These are phyloP conservation scores for Darksidea phi DNA, from an alignment of 495 filamentous ascomycete genomes.

Conservation along the genomic window DNA sequence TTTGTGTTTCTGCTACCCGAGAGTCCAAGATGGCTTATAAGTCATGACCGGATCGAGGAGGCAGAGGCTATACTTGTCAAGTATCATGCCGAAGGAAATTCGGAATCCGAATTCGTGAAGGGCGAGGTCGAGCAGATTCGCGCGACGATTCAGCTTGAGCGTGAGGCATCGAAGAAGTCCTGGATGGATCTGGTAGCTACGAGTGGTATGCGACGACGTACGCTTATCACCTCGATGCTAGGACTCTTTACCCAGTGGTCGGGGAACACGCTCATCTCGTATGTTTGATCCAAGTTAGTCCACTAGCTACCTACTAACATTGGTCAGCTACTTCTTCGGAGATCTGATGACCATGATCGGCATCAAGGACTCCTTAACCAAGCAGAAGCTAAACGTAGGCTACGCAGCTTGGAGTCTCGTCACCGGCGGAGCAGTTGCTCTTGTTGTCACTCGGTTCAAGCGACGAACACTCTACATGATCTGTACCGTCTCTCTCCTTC, in stretches of 20 bases:
- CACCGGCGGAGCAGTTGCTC: constrained; percentile 51
- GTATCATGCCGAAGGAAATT: constrained; percentile 62
- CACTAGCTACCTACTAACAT: neutral
- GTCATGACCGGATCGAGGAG: constrained; percentile 58
- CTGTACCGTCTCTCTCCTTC: constrained; percentile 52
- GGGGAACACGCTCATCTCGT: constrained; percentile 62
- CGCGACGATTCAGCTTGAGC: constrained; percentile 56
- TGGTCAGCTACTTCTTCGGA: constrained; percentile 52
- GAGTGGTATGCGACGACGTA: constrained; percentile 54
- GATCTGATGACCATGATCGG: constrained; percentile 51
- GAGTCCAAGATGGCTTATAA: constrained; percentile 59
- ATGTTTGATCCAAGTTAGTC: constrained; percentile 10
- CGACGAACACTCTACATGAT: constrained; percentile 59
- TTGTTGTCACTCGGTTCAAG: constrained; percentile 53
- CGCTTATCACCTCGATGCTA: constrained; percentile 56
- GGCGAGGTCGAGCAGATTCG: constrained; percentile 62
- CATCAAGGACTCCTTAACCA: constrained; percentile 52
- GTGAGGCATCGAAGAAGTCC: constrained; percentile 52
- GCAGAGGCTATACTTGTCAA: constrained; percentile 58
- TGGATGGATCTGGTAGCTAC: constrained; percentile 58
- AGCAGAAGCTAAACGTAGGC: constrained; percentile 58
- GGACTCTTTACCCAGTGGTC: constrained; percentile 64
- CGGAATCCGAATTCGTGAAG: constrained; percentile 52
- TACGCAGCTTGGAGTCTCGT: constrained; percentile 58
- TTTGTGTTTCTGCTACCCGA: constrained; percentile 52